phyloP scores from a whole-genome alignment of 306 rosid species.

The Psophocarpus tetragonolobus region DNA sequence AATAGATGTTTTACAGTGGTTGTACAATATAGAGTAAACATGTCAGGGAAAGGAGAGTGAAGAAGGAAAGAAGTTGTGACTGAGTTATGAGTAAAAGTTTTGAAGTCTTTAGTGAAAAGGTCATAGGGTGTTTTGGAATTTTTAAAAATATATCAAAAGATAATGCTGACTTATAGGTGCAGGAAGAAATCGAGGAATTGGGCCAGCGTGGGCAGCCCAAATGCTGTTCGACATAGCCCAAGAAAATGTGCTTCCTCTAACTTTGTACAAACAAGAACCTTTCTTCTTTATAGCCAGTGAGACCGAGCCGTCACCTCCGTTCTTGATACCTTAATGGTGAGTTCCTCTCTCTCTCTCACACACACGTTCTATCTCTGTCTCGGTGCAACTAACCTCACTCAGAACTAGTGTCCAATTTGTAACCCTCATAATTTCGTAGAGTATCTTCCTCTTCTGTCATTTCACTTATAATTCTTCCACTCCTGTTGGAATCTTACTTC shows the following conservation, averaged over 20 bases:
- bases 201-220: background rate
- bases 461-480: background rate
- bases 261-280: background rate
- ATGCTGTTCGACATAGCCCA: background rate
- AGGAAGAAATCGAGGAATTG: no score
- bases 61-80: no score
- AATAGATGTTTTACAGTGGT: no score
- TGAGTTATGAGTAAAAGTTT: no score
- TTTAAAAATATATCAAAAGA: no score
- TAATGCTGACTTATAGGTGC: no score
- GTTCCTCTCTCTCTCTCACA: slow-evolving; percentile 9
- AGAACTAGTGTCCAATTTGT: background rate
- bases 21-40: no score
- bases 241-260: background rate
- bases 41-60: no score
- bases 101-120: no score
- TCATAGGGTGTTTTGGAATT: no score
- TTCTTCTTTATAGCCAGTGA: background rate
- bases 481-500: background rate
- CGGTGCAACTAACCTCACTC: background rate
- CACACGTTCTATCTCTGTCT: background rate
- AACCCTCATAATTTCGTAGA: background rate
- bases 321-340: slow-evolving; percentile 25
- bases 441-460: background rate
- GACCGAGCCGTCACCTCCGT: slow-evolving; percentile 20